These are phyloP conservation scores for Turnera subulata DNA, from an alignment of 345 rosid species.

Conservation along the genomic window DNA sequence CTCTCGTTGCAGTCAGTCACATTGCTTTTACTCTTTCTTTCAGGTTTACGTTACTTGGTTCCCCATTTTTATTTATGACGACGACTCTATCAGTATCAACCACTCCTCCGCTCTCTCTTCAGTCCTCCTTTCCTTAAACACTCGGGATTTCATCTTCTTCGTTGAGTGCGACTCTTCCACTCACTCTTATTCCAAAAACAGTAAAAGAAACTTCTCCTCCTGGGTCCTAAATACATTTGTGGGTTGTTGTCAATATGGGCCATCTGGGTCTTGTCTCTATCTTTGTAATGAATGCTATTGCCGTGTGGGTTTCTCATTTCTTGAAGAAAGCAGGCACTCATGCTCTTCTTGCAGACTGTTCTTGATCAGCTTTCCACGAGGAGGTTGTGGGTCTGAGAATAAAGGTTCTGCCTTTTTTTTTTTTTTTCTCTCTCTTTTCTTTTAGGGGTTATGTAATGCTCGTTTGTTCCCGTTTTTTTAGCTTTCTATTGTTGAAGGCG, in stretches of 20 bases:
- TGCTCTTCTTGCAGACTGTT: not conserved
- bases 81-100: too few species aligned
- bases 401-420: constrained; percentile 2
- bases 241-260: not conserved
- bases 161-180: too few species aligned
- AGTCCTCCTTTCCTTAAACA: not conserved
- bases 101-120: not conserved
- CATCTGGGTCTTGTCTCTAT: constrained; percentile 7
- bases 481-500: not conserved
- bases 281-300: not conserved
- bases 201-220: too few species aligned
- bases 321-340: not conserved
- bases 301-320: not conserved
- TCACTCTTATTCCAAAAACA: too few species aligned
- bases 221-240: too few species aligned
- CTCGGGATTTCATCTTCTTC: not conserved
- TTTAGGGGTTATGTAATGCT: not conserved
- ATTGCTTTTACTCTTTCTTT: constrained; percentile 1
- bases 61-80: not conserved
- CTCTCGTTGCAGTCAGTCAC: too few species aligned
- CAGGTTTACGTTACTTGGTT: not conserved
- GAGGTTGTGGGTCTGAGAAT: not conserved
- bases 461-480: not conserved
- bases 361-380: constrained; percentile 2
- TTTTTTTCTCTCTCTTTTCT: not conserved